Percentiles rank a stretch among this genome's conserved stretches.
phyloP scores from a whole-genome alignment of 768 basidiomycete species.

The Polyporus arcularius region DNA sequence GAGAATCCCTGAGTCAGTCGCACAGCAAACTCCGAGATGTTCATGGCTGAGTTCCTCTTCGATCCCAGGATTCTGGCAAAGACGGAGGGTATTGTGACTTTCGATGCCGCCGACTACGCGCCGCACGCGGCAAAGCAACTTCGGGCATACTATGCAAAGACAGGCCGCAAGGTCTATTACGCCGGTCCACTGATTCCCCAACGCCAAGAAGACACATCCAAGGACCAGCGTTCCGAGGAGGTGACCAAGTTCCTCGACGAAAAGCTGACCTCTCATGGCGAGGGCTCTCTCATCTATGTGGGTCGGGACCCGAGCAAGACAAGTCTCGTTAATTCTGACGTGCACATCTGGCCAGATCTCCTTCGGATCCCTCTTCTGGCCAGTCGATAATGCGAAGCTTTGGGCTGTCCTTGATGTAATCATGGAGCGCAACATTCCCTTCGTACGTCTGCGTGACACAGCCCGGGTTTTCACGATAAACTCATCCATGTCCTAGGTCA shows the following conservation, averaged over 20 bases:
- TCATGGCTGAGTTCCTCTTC: background rate
- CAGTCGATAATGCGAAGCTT: slow-evolving; percentile 9
- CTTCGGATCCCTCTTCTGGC: slow-evolving; percentile 23
- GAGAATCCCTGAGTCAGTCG: background rate
- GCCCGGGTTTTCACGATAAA: too few relatives aligned
- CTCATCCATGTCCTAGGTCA: background rate
- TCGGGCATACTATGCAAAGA: slow-evolving; percentile 2
- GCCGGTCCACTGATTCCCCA: slow-evolving; percentile 16
- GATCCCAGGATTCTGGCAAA: background rate
- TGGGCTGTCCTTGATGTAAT: slow-evolving; percentile 21
- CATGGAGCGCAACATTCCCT: slow-evolving; percentile 20
- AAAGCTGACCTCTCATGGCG: slow-evolving; percentile 11
- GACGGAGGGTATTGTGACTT: slow-evolving; percentile 6
- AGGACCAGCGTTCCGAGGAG: background rate
- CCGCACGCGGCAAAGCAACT: slow-evolving; percentile 1
- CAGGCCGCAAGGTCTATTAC: slow-evolving; percentile 8
- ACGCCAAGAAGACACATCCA: background rate
- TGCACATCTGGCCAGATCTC: slow-evolving; percentile 12
- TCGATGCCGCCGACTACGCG: slow-evolving; percentile 16
- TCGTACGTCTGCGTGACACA: slow-evolving; percentile 6
- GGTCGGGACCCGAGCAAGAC: background rate
- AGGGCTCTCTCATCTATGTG: slow-evolving; percentile 20
- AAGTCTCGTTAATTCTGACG: too few relatives aligned
- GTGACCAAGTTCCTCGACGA: slow-evolving; percentile 14
- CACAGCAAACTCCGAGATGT: too few relatives aligned